Percentiles rank a stretch among this genome's conserved stretches.
phyloP scores from a whole-genome alignment of 2,329 filamentous ascomycete species.

The Ophiognomonia clavigignenti-juglandacearum region DNA sequence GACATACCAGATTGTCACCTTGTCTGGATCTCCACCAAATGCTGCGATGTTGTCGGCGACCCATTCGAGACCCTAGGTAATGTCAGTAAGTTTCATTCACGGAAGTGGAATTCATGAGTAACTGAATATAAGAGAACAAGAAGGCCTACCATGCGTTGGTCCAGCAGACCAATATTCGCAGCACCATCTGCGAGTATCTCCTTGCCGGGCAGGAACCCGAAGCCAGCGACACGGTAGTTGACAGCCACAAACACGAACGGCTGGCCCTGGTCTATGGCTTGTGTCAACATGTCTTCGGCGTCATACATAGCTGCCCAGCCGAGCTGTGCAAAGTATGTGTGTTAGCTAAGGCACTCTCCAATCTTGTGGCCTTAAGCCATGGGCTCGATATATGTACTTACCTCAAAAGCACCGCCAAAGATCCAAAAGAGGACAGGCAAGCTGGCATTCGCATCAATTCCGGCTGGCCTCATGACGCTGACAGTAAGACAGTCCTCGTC shows the following conservation, averaged over 20 bases:
- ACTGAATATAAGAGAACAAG: conserved; percentile 36
- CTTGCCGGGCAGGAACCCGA: conserved; percentile 67
- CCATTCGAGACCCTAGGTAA: neutral
- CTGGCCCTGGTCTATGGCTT: conserved; percentile 46
- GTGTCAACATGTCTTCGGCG: conserved; percentile 38
- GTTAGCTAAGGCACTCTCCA: neutral
- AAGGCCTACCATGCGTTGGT: conserved; percentile 70
- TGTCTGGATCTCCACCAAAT: conserved; percentile 75
- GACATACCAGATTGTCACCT: conserved; percentile 71
- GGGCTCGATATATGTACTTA: neutral
- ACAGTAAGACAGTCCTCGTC: conserved; percentile 42
- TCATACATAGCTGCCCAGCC: conserved; percentile 50
- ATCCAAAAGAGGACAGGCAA: conserved; percentile 56
- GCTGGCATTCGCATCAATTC: conserved; percentile 35
- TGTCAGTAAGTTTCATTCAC: neutral
- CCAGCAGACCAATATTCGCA: conserved; percentile 65
- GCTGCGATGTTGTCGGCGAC: conserved; percentile 66
- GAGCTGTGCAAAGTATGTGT: conserved; percentile 26
- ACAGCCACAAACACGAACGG: conserved; percentile 71
- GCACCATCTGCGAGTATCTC: conserved; percentile 64
- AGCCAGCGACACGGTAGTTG: conserved; percentile 72
- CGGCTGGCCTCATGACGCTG: conserved; percentile 41
- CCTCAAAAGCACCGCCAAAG: conserved; percentile 46
- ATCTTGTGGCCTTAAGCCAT: neutral
- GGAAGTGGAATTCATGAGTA: neutral